A percentile compares a stretch with the other conserved stretches of the same genome.
These are phyloP conservation scores for Spraguea lophii DNA, from an alignment of 371 early-diverging fungal genomes.

Conservation along the genomic window DNA sequence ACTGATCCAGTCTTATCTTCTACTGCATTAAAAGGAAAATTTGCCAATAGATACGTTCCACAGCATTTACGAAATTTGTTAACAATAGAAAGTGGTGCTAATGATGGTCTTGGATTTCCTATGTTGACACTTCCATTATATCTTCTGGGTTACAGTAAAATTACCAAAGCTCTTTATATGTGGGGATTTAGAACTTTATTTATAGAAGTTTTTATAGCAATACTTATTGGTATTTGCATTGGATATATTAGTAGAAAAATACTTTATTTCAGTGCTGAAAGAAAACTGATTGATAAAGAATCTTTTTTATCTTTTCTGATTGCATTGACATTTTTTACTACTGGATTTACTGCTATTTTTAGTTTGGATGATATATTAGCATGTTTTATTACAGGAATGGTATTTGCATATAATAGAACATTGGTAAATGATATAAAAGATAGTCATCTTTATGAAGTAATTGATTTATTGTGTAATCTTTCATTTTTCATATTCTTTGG, in stretches of 20 bases:
- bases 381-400: conserved; percentile 65
- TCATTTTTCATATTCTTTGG: conserved; percentile 75
- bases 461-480: conserved; percentile 66
- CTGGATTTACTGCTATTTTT: conserved; percentile 55
- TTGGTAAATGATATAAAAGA: conserved; percentile 61
- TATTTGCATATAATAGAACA: conserved; percentile 61
- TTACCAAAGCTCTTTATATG: conserved; percentile 45
- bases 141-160: conserved; percentile 30
- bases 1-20: conserved; percentile 84
- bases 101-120: conserved; percentile 59
- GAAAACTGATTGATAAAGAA: conserved; percentile 64
- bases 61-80: conserved; percentile 56
- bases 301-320: conserved; percentile 61
- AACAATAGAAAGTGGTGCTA: conserved; percentile 53
- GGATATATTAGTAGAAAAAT: conserved; percentile 55
- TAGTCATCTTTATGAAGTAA: conserved; percentile 63
- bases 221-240: conserved; percentile 55
- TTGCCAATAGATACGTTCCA: conserved; percentile 69
- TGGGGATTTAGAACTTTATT: conserved; percentile 51
- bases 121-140: conserved; percentile 52
- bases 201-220: conserved; percentile 52
- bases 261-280: conserved; percentile 52
- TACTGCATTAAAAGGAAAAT: conserved; percentile 68
- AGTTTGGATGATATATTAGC: conserved; percentile 69
- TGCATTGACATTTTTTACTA: conserved; percentile 57